Percentiles rank a stretch among this genome's conserved stretches.
These are phyloP conservation scores for Carallia pectinifolia DNA, from an alignment of 345 rosid species.

Conservation along the genomic window DNA sequence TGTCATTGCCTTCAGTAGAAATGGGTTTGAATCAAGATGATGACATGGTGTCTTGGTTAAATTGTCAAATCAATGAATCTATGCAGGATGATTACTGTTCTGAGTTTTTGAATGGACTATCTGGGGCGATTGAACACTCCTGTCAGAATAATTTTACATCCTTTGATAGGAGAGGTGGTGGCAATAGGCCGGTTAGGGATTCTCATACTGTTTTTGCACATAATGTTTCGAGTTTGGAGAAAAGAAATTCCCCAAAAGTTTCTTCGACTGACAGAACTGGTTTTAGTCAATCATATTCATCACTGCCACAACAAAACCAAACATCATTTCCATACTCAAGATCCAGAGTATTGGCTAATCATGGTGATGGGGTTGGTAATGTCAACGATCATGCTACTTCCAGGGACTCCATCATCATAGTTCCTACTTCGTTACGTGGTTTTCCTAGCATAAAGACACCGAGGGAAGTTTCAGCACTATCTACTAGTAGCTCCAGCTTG, in stretches of 20 bases:
- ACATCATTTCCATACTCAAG: slow-evolving; percentile 38
- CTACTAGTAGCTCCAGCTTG: slow-evolving; percentile 37
- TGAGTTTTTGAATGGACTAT: slow-evolving; percentile 55
- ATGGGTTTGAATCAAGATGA: slow-evolving; percentile 58
- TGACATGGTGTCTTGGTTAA: slow-evolving; percentile 67
- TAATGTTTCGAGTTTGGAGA: slow-evolving; percentile 26
- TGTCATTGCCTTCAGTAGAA: slow-evolving; percentile 47
- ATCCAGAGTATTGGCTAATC: slow-evolving; percentile 39
- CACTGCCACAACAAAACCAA: slow-evolving; percentile 33
- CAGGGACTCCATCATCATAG: slow-evolving; percentile 22
- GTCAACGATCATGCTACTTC: slow-evolving; percentile 19
- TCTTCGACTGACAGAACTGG: slow-evolving; percentile 24
- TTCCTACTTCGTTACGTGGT: slow-evolving; percentile 17
- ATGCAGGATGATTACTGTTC: slow-evolving; percentile 47
- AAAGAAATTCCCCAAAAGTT: slow-evolving; percentile 27
- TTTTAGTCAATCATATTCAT: slow-evolving; percentile 31
- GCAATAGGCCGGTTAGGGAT: slow-evolving; percentile 28
- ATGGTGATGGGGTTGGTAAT: slow-evolving; percentile 22
- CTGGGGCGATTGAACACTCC: slow-evolving; percentile 52
- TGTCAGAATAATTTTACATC: slow-evolving; percentile 40
- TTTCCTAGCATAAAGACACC: slow-evolving; percentile 35
- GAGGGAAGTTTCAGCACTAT: slow-evolving; percentile 36
- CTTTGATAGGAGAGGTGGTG: slow-evolving; percentile 33
- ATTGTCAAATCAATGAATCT: slow-evolving; percentile 48
- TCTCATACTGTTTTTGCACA: slow-evolving; percentile 21